Evolutionary conservation across 169 alveolate genomes (phyloP), one percentile per base, ranked within the genome.

Genomic region (Nephromyces sp.): DNA sequence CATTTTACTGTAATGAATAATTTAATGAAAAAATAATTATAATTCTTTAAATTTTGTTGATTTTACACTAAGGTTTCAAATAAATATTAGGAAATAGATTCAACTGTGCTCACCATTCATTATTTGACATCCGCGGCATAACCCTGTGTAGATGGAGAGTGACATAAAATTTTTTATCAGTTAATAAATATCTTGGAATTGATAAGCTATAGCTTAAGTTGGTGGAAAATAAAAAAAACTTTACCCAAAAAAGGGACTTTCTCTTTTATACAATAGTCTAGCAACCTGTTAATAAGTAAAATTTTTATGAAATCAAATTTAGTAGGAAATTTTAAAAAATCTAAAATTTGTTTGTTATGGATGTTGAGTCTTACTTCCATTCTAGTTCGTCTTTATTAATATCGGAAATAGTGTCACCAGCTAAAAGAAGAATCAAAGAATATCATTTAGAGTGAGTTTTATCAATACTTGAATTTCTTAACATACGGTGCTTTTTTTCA

Each of bases 111-210:
- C n/a, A 43, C 57, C 57, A 22, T 69, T 69, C 32, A 69, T 5
- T 3, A 69, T 30, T 29, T 69, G 75, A 32, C 70, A 69, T 3
- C 75, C 75, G 6, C 75, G 32, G 6, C 75, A 69, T 2, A 69
- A 32, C 8, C 70, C 75, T 24, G 51, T 32, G 1, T 15, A 43
- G n/a, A 43, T 43, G 57, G 15, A 43, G n/a, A 43, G n/a, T 43
- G 15, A 15, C n/a, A 15, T n/a, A 43, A 43, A 43, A 43, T 43
- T 43, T 43, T 43, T 43, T 43, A 43, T 15, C 57, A n/a, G n/a
- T 43, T 15, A n/a, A 15, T n/a, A 43, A 43, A 43, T 15, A 43
- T 43, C 57, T 15, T 43, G 57, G n/a, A n/a, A 43, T 15, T 15
- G n/a, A 43, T 15, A 15, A 43, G 15, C 57, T 43, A 43, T 43